These are phyloP conservation scores for Suzukiozyma palmioleophila DNA, from an alignment of 1,139 yeast genomes.

Conservation along the genomic window DNA sequence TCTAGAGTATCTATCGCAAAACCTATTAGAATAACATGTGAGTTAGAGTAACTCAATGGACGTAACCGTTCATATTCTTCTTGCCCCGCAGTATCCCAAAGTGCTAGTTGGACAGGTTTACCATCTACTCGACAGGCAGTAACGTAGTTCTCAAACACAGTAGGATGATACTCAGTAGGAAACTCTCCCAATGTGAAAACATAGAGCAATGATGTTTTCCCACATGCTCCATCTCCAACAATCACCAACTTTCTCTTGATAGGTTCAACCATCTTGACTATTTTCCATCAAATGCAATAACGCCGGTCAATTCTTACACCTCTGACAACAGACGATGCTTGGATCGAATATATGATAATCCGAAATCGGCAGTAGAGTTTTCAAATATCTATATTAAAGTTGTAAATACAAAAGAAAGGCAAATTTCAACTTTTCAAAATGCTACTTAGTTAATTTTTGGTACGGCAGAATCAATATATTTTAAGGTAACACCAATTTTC, in stretches of 20 bases:
- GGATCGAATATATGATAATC: too few species aligned
- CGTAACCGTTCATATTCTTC: conserved; percentile 82
- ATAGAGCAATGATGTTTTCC: conserved; percentile 85
- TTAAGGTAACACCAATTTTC: too few species aligned
- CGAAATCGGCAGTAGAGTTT: too few species aligned
- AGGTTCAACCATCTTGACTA: conserved; percentile 8
- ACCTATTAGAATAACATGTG: conserved; percentile 68
- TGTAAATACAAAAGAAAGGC: too few species aligned
- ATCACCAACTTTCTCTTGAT: conserved; percentile 78
- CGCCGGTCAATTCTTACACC: background rate
- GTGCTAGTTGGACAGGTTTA: conserved; percentile 78
- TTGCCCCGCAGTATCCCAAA: conserved; percentile 98
- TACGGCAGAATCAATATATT: too few species aligned
- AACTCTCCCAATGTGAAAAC: conserved; percentile 88
- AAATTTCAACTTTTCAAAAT: too few species aligned
- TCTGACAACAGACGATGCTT: background rate
- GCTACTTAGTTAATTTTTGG: too few species aligned
- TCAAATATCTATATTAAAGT: too few species aligned
- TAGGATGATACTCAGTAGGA: conserved; percentile 84
- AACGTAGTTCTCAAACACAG: conserved; percentile 92
- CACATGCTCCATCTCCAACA: conserved; percentile 96
- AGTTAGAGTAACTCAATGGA: conserved; percentile 78
- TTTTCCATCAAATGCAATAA: background rate
- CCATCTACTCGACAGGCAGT: conserved; percentile 93
- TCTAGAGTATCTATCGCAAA: conserved; percentile 70